Evolutionary conservation across 225 moss, liverwort and hornwort species (phyloP).

Genomic region (Bryum argenteum): DNA sequence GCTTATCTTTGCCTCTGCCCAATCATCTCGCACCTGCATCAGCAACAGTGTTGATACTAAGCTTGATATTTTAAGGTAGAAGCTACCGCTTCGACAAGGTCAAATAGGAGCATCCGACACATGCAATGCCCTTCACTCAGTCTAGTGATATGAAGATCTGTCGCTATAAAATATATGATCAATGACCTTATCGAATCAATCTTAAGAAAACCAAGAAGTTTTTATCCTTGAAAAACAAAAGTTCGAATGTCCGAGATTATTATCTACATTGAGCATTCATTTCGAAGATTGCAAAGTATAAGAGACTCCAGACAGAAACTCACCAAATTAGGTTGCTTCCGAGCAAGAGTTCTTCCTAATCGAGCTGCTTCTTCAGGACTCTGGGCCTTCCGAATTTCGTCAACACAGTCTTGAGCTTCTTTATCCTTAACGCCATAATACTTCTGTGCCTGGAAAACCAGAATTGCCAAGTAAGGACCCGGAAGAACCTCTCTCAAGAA

Average conservation of each 20-base stretch:
- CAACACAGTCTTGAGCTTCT: conserved; percentile 53
- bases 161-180: background rate
- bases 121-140: background rate
- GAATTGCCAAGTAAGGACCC: conserved; percentile 20
- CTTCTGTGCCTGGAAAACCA: conserved; percentile 72
- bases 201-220: background rate
- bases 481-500: conserved; percentile 1
- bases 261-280: background rate
- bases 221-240: background rate
- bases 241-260: background rate
- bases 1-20: conserved; percentile 66
- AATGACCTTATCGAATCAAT: background rate
- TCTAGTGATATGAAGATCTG: background rate
- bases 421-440: conserved; percentile 69
- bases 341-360: conserved; percentile 72
- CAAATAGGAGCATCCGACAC: background rate
- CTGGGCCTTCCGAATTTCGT: conserved; percentile 57
- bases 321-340: conserved; percentile 85
- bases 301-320: background rate
- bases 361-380: conserved; percentile 95
- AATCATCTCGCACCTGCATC: conserved; percentile 75
- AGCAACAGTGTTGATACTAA: conserved; percentile 5
- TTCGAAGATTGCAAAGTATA: background rate
- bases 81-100: too few species aligned
- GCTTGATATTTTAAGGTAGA: background rate